Evolutionary conservation across 2,329 filamentous ascomycete species (phyloP).

Genomic region (Sclerotinia subarctica): DNA sequence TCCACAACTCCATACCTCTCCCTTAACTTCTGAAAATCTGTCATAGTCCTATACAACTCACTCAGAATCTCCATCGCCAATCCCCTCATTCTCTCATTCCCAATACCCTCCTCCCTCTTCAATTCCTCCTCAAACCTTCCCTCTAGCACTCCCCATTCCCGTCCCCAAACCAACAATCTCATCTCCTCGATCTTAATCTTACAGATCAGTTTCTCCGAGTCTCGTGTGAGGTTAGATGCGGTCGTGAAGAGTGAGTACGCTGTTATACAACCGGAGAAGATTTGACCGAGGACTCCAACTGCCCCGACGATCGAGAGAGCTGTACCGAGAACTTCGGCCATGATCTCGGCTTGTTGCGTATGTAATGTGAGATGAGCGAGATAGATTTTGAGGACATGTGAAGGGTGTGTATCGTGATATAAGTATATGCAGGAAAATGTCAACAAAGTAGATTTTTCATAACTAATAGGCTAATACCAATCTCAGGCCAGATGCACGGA

Average conservation of each 20-base stretch:
- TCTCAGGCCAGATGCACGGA: background rate
- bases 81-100: slow-evolving; percentile 37
- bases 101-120: slow-evolving; percentile 40
- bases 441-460: background rate
- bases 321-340: slow-evolving; percentile 45
- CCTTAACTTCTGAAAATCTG: slow-evolving; percentile 44
- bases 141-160: slow-evolving; percentile 49
- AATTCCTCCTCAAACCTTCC: slow-evolving; percentile 46
- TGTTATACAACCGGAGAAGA: slow-evolving; percentile 48
- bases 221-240: slow-evolving; percentile 44
- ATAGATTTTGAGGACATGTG: background rate
- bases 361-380: background rate
- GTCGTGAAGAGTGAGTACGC: slow-evolving; percentile 47
- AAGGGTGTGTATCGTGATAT: background rate
- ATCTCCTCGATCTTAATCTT: slow-evolving; percentile 51
- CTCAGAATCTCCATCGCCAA: slow-evolving; percentile 45
- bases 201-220: slow-evolving; percentile 46
- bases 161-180: slow-evolving; percentile 47
- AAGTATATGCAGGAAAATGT: background rate
- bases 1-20: slow-evolving; percentile 45
- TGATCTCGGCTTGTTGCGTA: slow-evolving; percentile 23
- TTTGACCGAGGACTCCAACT: slow-evolving; percentile 46
- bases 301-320: slow-evolving; percentile 45
- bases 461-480: background rate
- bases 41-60: slow-evolving; percentile 46